Base-by-base conservation (phyloP, 305 asterid species). In the Fraxinus baroniana region DNA sequence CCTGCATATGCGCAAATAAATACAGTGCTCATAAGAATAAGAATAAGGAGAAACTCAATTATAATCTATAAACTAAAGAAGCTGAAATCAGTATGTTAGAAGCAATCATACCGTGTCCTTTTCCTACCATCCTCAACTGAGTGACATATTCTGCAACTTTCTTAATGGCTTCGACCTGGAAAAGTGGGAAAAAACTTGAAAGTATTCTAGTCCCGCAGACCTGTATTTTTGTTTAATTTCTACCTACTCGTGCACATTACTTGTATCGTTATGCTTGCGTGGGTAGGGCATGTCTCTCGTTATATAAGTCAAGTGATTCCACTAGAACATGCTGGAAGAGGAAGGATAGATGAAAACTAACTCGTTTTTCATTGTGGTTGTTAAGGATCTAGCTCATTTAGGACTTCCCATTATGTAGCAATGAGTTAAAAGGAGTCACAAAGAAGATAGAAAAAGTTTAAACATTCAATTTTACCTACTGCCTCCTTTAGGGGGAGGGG, bases 61-160 rank as follows among this genome's bases (percentile, higher is more conserved):
- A 44, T 44, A 44, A 12, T 15, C 57, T 46, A 18, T 60, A 60
- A 60, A 18, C 28, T 60, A 52, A 57, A 57, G 30, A 60, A 60
- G 71, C 3, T 7, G 71, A 8, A 60, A 22, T 60, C 32, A 8
- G 30, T 0, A 7, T 20, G 3, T 1, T 60, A 7, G 13, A 20
- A 60, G 28, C 24, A 70, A 52, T 74, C 80, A 13, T 86, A 86
- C 91, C 90, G 17, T 85, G 88, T 74, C 88, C 91, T 86, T 88
- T 88, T 74, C 90, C 91, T 68, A 86, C 88, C 88, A 76, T 86
- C 76, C 88, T 83, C 87, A 88, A 37, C 12, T 88, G 90, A 68
- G 86, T 80, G 4, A 86, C 84, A 70, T 86, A 88, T 5, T 85
- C 88, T 77, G 90, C 24, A 39, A 83, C 80, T 66, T 78, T 88